Evolutionary conservation across 768 basidiomycete species (phyloP), one percentile per base, ranked within the genome.

Genomic region (Kwoniella shandongensis): DNA sequence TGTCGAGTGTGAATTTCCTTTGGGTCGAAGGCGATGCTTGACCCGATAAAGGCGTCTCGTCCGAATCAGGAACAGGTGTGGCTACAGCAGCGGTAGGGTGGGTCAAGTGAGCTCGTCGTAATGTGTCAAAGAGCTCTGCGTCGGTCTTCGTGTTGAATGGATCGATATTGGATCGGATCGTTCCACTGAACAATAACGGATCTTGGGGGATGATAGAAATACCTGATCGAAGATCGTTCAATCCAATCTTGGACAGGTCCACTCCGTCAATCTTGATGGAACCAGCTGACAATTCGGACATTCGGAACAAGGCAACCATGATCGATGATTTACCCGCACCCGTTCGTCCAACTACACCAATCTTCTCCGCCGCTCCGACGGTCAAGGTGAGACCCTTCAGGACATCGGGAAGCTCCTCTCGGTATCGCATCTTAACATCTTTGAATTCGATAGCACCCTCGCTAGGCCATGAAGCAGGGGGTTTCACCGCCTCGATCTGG

Each of bases 301-400:
- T 79, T 20, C 91, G 84, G 77, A 86, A 93, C 0, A 96, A 79
- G 4, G 89, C 86, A 66, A 86, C 86, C 87, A 94, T 88, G 57
- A 97, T 87, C 1, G 88, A 88, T 17, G 87, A 88, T 77, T 94
- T 91, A 36, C 91, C 91, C 0, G 90, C 90, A 46, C 90, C 86
- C 1, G 69, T 82, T 75, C 84, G 67, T 47, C 91, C 90, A 44
- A 94, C 88, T 50, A 94, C 88, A 26, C 92, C 92, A 62, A 98
- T 85, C 78, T 94, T 93, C 78, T 97, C 92, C 4, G 88, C 88
- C 0, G 83, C 83, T 0, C 78, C 73, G 25, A 96, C 80, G 26
- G 78, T 78, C 81, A 97, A 83, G 12, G 82, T 83, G 44, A 97
- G 74, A 2, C 87, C 87, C 76, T 87, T 89, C n/a, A 97, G 79